Evolutionary conservation across 768 basidiomycete species (phyloP), one percentile per base, ranked within the genome.

Genomic region (Tylopilus rubrobrunneus): DNA sequence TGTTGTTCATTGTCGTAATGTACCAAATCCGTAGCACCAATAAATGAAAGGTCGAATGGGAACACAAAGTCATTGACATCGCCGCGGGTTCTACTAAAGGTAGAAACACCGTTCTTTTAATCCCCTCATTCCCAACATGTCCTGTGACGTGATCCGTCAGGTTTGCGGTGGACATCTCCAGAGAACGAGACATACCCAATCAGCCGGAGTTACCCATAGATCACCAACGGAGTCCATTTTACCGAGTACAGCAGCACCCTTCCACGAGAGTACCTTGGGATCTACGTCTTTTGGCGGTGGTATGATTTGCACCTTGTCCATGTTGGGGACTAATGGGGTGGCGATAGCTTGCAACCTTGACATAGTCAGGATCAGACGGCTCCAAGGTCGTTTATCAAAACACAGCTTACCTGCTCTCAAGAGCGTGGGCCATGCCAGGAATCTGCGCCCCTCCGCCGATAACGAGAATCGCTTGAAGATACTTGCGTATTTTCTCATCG

Each of bases 281-380:
- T 98, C 94, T 42, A 98, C 82, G 56, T 93, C 92, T 67, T 94
- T 89, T 1, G 95, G 94, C 2, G 93, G 88, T n/a, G 93, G 91
- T 44, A 98, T 89, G 54, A 97, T 90, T 59, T 87, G 84, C 7
- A 96, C 88, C 62, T 88, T 89, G 65, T 89, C 87, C 84, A 94
- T 91, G 64, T 85, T 86, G 15, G 81, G 79, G 15, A 91, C 86
- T 40, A 95, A 70, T 6, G 90, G 88, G 9, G 87, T 89, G 10
- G 89, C 88, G 51, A 92, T 92, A 0, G 88, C 91, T 64, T 91
- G 88, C 42, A 92, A 63, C 62, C 89, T 48, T 51, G 50, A 9
- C 39, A 52, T 40, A 45, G 40, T 36, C 41, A 49, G 3, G 37
- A 54, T 60, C 36, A 58, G 55, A 52, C 19, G n/a, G 34, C 31